Evolutionary conservation across 345 rosid species (phyloP), one percentile per base, ranked within the genome.

Genomic region (Conringia planisiliqua): DNA sequence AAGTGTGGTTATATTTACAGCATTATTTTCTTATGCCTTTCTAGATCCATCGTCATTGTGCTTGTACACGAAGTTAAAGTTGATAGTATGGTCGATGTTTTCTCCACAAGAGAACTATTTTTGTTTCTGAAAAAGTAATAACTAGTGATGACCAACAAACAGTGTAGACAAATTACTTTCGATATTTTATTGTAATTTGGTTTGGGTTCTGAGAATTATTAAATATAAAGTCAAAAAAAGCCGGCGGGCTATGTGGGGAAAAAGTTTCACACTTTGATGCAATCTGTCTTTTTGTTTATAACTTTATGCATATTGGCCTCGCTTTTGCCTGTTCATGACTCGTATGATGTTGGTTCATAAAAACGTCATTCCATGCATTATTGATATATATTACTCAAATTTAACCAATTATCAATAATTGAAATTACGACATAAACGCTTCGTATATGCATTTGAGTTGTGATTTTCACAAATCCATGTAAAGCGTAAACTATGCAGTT

Each of bases 161-260:
- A 56, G 55, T 69, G 73, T 43, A 26, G 4, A 5, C 0, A 17
- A 29, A 4, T 29, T 5, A 33, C 56, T 43, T 43, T 30, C 0
- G 8, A 33, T 40, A 33, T 12, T 55, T 2, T 27, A 43, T 18
- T 17, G 44, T 29, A 10, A 18, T 20, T 13, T 39, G 50, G 20
- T 68, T n/a, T 54, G 7, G 33, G 3, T n/a, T 56, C 32, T 6
- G 3, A 24, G 10, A 48, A 48, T 4, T 63, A 52, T 20, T 22
- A 33, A 36, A 43, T 55, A 39, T 56, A 20, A 59, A 68, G 79
- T 75, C 70, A 68, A 68, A 16, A 68, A 68, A 75, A 61, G 64
- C 73, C 73, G 78, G 78, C 74, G 74, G 17, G 64, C 40, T 51
- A 22, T 68, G 39, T 61, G 56, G 73, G 69, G 57, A n/a, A 60